A percentile compares a stretch with the other conserved stretches of the same genome.
Conservation (phyloP, 1,284 basidiomycete genomes). For the Pisolithus thermaeus region DNA sequence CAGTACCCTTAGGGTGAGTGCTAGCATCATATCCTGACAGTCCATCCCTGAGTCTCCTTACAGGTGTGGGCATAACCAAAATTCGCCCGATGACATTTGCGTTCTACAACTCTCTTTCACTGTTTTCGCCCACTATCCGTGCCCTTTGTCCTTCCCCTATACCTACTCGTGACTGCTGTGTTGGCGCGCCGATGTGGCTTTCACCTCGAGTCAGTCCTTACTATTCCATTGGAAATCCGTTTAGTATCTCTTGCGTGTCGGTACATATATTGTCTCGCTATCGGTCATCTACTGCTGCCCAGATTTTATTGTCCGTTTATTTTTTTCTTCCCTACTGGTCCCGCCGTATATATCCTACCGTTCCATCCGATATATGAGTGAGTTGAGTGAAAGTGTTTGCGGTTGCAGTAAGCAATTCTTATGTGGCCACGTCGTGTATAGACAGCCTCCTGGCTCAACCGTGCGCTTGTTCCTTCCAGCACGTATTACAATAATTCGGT, state of each 20-base stretch:
- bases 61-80: slow-evolving; percentile 57
- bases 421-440: not conserved
- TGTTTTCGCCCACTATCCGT: slow-evolving; percentile 25
- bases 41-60: too few relatives aligned
- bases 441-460: too few relatives aligned
- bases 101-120: slow-evolving; percentile 19
- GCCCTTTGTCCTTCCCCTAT: slow-evolving; percentile 44
- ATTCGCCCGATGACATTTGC: slow-evolving; percentile 19
- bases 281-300: slow-evolving; percentile 25
- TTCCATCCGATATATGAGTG: slow-evolving; percentile 14
- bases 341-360: slow-evolving; percentile 28
- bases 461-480: not conserved
- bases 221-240: slow-evolving; percentile 34
- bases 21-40: slow-evolving; percentile 7
- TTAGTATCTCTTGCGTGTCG: slow-evolving; percentile 29
- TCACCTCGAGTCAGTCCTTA: slow-evolving; percentile 60
- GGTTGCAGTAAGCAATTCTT: not conserved
- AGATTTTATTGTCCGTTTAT: slow-evolving; percentile 17
- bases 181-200: slow-evolving; percentile 32
- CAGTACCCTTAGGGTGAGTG: slow-evolving; percentile 84
- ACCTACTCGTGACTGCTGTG: slow-evolving; percentile 36
- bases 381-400: not conserved
- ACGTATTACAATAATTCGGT: not conserved
- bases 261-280: slow-evolving; percentile 32
- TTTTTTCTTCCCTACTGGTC: slow-evolving; percentile 19